phyloP scores from a whole-genome alignment of 2,329 filamentous ascomycete species.

The Magnaporthales sp. region DNA sequence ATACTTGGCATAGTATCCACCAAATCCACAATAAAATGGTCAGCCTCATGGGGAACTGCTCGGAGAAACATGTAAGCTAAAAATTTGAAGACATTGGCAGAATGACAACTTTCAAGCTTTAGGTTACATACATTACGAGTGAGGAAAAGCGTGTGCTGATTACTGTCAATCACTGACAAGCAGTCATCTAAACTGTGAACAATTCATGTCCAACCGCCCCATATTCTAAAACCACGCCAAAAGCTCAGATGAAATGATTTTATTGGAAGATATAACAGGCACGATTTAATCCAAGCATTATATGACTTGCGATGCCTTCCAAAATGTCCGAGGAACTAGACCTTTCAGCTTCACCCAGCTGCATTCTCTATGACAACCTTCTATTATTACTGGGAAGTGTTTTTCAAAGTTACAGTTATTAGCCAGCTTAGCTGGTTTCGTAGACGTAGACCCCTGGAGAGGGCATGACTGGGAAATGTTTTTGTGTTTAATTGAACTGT shows the following conservation, averaged over 20 bases:
- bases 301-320: neutral
- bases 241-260: neutral
- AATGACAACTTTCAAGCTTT: neutral
- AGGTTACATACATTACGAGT: neutral
- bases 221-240: neutral
- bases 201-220: neutral
- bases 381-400: too few relatives aligned
- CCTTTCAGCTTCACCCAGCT: neutral
- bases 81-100: neutral
- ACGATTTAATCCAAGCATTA: neutral
- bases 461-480: too few relatives aligned
- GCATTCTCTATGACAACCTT: neutral
- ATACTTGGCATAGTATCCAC: neutral
- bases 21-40: neutral
- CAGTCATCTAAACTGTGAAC: neutral
- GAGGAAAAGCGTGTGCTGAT: neutral
- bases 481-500: too few relatives aligned
- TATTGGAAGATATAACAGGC: neutral
- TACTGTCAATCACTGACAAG: neutral
- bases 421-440: too few relatives aligned
- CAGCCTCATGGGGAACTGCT: neutral
- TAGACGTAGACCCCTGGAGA: too few relatives aligned
- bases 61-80: neutral
- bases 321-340: neutral
- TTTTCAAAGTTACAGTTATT: too few relatives aligned